phyloP scores from a whole-genome alignment of 352 stramenopile genomes.

The Phytophthora hibernalis region DNA sequence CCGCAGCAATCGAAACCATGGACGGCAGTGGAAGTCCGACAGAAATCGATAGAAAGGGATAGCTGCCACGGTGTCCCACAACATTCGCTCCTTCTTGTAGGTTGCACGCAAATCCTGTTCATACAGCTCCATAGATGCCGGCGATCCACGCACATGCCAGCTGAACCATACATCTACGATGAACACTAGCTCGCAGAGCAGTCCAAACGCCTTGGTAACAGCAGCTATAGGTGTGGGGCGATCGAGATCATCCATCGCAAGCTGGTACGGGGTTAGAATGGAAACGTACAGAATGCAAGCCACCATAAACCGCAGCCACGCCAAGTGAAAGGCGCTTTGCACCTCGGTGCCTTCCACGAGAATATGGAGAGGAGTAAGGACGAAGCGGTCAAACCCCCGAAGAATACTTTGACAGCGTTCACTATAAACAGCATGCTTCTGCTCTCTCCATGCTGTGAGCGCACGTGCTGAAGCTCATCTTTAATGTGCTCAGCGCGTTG shows the following conservation, averaged over 20 bases:
- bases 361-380: not conserved
- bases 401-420: not conserved
- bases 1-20: conserved; percentile 46
- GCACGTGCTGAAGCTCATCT: conserved; percentile 8
- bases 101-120: conserved; percentile 41
- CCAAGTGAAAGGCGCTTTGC: conserved; percentile 51
- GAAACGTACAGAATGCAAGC: conserved; percentile 48
- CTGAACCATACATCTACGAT: conserved; percentile 56
- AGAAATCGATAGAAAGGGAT: conserved; percentile 56
- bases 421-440: not conserved
- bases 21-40: conserved; percentile 33
- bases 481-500: conserved; percentile 22
- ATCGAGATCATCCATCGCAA: conserved; percentile 46
- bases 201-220: conserved; percentile 27
- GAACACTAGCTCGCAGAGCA: conserved; percentile 54
- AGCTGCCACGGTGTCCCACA: conserved; percentile 48
- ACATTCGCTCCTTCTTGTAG: conserved; percentile 53
- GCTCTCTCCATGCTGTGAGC: not conserved
- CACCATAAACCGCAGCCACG: conserved; percentile 45
- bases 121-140: conserved; percentile 57
- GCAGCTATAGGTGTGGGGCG: conserved; percentile 18
- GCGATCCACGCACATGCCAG: conserved; percentile 40
- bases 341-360: conserved; percentile 41
- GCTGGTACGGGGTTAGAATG: conserved; percentile 52
- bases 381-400: conserved; percentile 6